phyloP scores from a whole-genome alignment of 257 asterid species.

The Thymus quinquecostatus region DNA sequence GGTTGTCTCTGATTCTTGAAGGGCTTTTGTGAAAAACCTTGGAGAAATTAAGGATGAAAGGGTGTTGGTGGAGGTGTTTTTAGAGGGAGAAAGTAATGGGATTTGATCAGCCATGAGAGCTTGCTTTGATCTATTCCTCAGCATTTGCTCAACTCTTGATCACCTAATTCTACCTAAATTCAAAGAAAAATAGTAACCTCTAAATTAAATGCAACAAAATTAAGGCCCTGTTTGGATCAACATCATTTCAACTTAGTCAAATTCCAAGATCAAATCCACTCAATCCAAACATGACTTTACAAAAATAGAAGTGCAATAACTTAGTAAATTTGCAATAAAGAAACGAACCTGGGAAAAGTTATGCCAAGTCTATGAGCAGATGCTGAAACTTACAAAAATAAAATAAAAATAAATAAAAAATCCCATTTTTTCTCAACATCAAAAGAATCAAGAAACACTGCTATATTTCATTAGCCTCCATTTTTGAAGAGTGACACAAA shows the following conservation, averaged over 20 bases:
- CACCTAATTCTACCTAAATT: background rate
- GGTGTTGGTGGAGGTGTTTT: slow-evolving; percentile 42
- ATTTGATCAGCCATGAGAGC: slow-evolving; percentile 62
- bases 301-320: background rate
- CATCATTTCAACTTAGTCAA: too few relatives aligned
- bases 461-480: slow-evolving; percentile 62
- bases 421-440: slow-evolving; percentile 34
- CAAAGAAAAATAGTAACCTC: background rate
- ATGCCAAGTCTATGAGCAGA: slow-evolving; percentile 35
- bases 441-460: slow-evolving; percentile 40
- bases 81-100: slow-evolving; percentile 40
- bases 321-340: slow-evolving; percentile 13
- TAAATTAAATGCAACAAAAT: background rate
- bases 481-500: slow-evolving; percentile 28
- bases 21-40: slow-evolving; percentile 40
- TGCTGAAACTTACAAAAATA: slow-evolving; percentile 21
- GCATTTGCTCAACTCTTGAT: slow-evolving; percentile 31
- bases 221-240: background rate
- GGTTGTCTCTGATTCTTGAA: slow-evolving; percentile 11
- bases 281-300: background rate
- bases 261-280: background rate
- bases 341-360: slow-evolving; percentile 40
- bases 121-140: slow-evolving; percentile 82
- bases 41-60: slow-evolving; percentile 75
- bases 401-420: background rate